Base-by-base conservation (phyloP, 306 rosid genomes). In the Lupinus albus region DNA sequence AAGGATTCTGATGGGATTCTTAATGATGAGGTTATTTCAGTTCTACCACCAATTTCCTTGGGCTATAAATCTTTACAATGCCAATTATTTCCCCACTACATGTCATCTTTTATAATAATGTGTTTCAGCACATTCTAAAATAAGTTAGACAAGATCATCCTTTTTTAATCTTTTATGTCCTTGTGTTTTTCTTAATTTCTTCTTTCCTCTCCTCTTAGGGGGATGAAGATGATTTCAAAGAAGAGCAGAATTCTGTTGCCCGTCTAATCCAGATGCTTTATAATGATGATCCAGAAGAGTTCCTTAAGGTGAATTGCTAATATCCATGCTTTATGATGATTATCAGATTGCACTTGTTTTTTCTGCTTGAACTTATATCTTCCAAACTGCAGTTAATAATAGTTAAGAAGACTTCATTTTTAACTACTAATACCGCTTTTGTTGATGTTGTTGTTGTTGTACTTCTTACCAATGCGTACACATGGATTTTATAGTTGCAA, bases 171-270 rank as follows among this genome's bases (percentile, higher is more conserved):
- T 61, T 66, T 52, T 44, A 41, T 56, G 15, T 18, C 53, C 50
- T 39, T 49, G 1, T 58, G 4, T 36, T 44, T 25, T 53, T 54
- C 15, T 52, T 17, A 14, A 41, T 28, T 14, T 8, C 15, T 50
- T 46, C n/a, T 16, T 57, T 28, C 15, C 41, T 57, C 41, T 2
- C 36, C 60, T 11, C 10, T 28, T 70, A 88, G 99, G 41, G 85
- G 73, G 99, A 94, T 71, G 99, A 94, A 85, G 99, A 94, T 33
- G 99, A 94, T 83, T 94, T 94, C 84, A 83, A 85, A 55, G 99
- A 94, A 86, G 97, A 94, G 82, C 99, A 90, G 74, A 88, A 87
- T 81, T 88, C 96, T 78, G 92, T 88, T 71, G 78, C 99, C 13
- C 94, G 97, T 17, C 96, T 90, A 59, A 88, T 94, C 64, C 99